These are phyloP conservation scores for Mortierella sp. DNA, from an alignment of 371 early-diverging fungal genomes.

Conservation along the genomic window DNA sequence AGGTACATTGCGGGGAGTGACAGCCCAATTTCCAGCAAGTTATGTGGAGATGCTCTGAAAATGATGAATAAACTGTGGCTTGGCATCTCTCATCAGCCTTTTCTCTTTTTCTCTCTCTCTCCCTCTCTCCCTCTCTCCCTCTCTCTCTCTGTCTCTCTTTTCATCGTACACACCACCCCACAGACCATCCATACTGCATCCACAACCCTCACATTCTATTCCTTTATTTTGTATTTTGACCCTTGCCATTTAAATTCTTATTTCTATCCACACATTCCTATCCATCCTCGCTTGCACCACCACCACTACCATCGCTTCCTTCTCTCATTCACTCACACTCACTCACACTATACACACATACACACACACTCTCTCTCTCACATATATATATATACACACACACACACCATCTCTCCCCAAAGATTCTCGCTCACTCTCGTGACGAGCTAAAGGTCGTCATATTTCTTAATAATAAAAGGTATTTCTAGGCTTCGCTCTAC, in stretches of 20 bases:
- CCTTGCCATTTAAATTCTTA: neutral
- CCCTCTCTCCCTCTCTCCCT: too few relatives aligned
- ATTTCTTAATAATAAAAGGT: too few relatives aligned
- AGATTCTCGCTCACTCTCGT: neutral
- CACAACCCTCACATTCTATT: neutral
- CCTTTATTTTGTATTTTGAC: neutral
- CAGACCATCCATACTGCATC: too few relatives aligned
- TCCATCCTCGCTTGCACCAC: neutral
- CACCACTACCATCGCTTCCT: neutral
- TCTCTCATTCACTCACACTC: neutral
- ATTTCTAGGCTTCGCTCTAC: too few relatives aligned
- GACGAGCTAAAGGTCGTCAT: too few relatives aligned
- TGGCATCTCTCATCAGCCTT: neutral
- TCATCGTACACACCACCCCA: too few relatives aligned
- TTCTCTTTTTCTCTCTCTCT: neutral
- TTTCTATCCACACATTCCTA: neutral
- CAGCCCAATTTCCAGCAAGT: slow-evolving; percentile 87
- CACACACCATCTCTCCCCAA: neutral
- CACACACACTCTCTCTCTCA: too few relatives aligned
- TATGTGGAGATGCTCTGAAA: slow-evolving; percentile 68
- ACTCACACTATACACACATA: neutral
- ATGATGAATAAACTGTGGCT: neutral
- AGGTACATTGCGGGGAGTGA: slow-evolving; percentile 73
- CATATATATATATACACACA: neutral
- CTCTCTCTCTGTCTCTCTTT: too few relatives aligned